These are phyloP conservation scores for Aspergillus hortae DNA, from an alignment of 2,329 filamentous ascomycete genomes.

Conservation along the genomic window DNA sequence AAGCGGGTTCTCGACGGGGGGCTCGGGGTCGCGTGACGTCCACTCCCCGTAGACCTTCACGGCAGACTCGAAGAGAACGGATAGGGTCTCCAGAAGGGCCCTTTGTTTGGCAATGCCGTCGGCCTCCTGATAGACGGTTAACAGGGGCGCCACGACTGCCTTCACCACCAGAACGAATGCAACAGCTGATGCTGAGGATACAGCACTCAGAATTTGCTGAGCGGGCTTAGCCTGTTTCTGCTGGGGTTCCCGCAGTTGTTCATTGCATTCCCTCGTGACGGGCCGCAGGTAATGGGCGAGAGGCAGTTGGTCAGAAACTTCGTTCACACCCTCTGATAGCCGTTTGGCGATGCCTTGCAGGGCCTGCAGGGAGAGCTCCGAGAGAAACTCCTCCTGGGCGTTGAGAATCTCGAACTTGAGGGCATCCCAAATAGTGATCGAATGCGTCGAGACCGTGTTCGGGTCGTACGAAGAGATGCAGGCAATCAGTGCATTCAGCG, in stretches of 20 bases:
- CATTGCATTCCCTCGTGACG: slow-evolving; percentile 64
- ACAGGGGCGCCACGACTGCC: slow-evolving; percentile 55
- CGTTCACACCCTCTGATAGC: slow-evolving; percentile 46
- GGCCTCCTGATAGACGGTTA: slow-evolving; percentile 58
- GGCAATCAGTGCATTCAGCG: slow-evolving; percentile 59
- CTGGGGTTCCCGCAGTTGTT: slow-evolving; percentile 65
- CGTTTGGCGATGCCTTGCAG: slow-evolving; percentile 54
- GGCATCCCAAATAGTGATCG: slow-evolving; percentile 64
- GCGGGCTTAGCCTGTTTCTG: slow-evolving; percentile 65
- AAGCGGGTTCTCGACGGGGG: slow-evolving; percentile 41
- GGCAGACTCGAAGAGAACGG: slow-evolving; percentile 57
- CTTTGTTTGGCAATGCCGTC: slow-evolving; percentile 61
- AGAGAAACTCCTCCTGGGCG: slow-evolving; percentile 63
- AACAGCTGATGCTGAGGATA: slow-evolving; percentile 53
- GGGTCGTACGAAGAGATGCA: slow-evolving; percentile 59
- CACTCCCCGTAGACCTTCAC: slow-evolving; percentile 56
- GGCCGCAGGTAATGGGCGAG: slow-evolving; percentile 56
- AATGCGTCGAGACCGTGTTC: slow-evolving; percentile 58
- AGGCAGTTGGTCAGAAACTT: slow-evolving; percentile 39
- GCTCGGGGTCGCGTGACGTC: slow-evolving; percentile 41
- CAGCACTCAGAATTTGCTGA: slow-evolving; percentile 56
- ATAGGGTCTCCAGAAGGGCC: slow-evolving; percentile 59
- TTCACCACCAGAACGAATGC: slow-evolving; percentile 56
- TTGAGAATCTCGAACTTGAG: slow-evolving; percentile 68
- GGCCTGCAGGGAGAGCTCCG: slow-evolving; percentile 55